Base-by-base conservation (phyloP, 2,329 filamentous ascomycete genomes). In the Diaporthe australafricana region DNA sequence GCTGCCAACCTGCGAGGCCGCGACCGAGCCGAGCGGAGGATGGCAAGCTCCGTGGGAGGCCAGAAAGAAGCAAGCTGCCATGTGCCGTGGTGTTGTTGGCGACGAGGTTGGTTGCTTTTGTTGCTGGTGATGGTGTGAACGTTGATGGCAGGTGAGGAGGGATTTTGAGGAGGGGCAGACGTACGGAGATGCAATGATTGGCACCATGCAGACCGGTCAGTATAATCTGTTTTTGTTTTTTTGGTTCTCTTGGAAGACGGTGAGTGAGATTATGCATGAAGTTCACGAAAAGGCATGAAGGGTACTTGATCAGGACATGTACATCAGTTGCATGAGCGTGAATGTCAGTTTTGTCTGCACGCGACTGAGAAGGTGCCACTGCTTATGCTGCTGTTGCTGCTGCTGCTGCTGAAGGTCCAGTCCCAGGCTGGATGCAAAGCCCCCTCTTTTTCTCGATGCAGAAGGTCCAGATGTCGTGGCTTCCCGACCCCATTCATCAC, bases 141-240 rank as follows among this genome's bases (percentile, higher is more conserved):
- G n/a, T 65, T 27, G 60, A 38, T 40, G 35, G 55, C 22, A 25
- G 53, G n/a, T 16, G 53, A 56, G 20, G 53, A 40, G 30, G 30
- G 30, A 32, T 7, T 38, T 27, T 5, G 53, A 57, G n/a, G 32
- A 40, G 55, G 35, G 55, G 55, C 12, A 40, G 55, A 16, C 55
- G 55, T 20, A 25, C 55, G 35, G 12, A 40, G 55, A 17, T 35
- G 45, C 50, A 30, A 27, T 50, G 60, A 65, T 65, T 65, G 60
- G 60, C 45, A n/a, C 50, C 32, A n/a, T 38, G 45, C 42, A 63
- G 32, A 65, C 60, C 60, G 60, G 60, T 48, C 27, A 63, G 42
- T 25, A 48, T 42, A 27, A n/a, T 30, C 5, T n/a, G 9, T 35
- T 35, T 35, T 35, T 35, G 5, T 35, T 35, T 35, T 22, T 63